Evolutionary conservation across 495 filamentous ascomycete species (phyloP).

Genomic region (Xylaria telfairii): DNA sequence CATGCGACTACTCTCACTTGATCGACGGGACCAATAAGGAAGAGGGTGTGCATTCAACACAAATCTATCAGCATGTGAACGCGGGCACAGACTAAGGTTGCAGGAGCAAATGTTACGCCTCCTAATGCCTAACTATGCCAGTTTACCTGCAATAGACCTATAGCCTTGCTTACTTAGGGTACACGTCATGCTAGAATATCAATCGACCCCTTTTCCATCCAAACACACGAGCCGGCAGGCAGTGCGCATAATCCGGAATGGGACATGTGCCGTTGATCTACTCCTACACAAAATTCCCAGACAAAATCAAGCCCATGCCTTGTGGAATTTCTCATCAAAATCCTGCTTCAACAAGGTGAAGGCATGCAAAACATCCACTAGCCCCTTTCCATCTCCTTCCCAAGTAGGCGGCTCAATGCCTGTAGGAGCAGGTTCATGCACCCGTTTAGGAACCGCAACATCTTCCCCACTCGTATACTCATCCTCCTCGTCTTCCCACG

Average conservation of each 20-base stretch:
- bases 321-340: constrained; percentile 71
- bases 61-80: no score
- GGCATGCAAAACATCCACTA: constrained; percentile 62
- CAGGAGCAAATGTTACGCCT: no score
- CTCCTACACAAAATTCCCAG: neutral
- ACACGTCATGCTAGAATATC: neutral
- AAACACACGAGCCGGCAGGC: neutral
- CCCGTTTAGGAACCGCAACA: constrained; percentile 17
- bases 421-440: neutral
- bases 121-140: no score
- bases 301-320: constrained; percentile 54
- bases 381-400: constrained; percentile 48
- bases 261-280: neutral
- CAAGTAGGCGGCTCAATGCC: constrained; percentile 3
- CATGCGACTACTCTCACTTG: no score
- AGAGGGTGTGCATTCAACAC: no score
- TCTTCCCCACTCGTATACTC: constrained; percentile 27
- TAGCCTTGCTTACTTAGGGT: neutral
- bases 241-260: no score
- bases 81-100: no score
- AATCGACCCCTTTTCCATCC: neutral
- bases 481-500: constrained; percentile 38
- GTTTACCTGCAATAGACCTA: neutral
- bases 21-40: no score
- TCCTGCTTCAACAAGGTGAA: constrained; percentile 61